Evolutionary conservation across 208 protist genomes (phyloP).

Genomic region (Trichomonas vaginalis): DNA sequence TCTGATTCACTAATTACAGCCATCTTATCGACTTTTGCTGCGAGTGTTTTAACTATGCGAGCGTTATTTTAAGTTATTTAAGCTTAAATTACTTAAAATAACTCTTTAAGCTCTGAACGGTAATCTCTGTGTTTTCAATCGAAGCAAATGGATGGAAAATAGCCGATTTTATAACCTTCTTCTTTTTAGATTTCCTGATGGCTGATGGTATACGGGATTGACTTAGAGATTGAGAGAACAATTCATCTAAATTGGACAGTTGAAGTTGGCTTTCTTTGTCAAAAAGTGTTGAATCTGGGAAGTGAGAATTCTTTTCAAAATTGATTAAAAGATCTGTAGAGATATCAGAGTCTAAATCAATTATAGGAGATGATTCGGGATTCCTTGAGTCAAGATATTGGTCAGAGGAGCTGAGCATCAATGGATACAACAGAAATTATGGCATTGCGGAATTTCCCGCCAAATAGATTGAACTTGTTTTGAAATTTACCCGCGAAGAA

Average conservation of each 20-base stretch:
- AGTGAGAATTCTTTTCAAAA: background rate
- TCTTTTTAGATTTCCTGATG: background rate
- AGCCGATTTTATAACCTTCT: background rate
- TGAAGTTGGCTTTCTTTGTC: background rate
- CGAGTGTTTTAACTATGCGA: background rate
- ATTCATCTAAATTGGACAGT: background rate
- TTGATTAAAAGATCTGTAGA: background rate
- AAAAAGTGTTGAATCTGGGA: background rate
- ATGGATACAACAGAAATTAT: too few relatives aligned
- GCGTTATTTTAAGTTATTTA: background rate
- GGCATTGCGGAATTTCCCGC: too few relatives aligned
- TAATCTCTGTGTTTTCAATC: background rate
- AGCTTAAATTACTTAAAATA: background rate
- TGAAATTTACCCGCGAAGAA: too few relatives aligned
- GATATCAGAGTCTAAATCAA: background rate
- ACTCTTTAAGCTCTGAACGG: background rate
- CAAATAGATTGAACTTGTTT: too few relatives aligned
- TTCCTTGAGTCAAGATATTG: background rate
- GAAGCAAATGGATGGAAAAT: background rate
- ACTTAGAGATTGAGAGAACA: too few relatives aligned
- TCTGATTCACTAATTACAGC: background rate
- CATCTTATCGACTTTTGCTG: background rate
- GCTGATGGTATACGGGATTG: background rate
- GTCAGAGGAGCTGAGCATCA: background rate
- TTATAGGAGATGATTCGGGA: background rate